A percentile compares a stretch with the other conserved stretches of the same genome.
These are phyloP conservation scores for Ophiosphaerella korrae DNA, from an alignment of 2,329 filamentous ascomycete species.

Conservation along the genomic window DNA sequence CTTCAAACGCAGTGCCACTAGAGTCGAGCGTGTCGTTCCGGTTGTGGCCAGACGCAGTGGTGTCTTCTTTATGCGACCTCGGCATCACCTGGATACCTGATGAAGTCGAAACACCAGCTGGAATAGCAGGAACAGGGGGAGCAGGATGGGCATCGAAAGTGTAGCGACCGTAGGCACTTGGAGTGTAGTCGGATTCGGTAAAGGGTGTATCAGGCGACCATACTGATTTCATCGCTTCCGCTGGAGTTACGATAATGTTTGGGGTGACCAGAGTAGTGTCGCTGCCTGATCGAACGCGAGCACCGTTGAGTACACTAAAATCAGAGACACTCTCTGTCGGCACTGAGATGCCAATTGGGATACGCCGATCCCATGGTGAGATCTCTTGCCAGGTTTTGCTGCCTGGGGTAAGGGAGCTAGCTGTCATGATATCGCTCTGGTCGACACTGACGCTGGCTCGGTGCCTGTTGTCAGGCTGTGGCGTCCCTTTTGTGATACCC, in stretches of 20 bases:
- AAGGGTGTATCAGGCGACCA: conserved; percentile 66
- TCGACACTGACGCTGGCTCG: conserved; percentile 20
- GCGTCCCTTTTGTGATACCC: conserved; percentile 43
- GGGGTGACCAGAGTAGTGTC: conserved; percentile 51
- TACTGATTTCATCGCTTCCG: conserved; percentile 56
- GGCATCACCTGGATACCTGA: conserved; percentile 6
- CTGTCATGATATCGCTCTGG: conserved; percentile 32
- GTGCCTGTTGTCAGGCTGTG: conserved; percentile 29
- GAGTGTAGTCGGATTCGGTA: conserved; percentile 61
- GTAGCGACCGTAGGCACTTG: conserved; percentile 67
- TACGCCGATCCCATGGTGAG: conserved; percentile 72
- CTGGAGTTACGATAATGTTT: conserved; percentile 60
- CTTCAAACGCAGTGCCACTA: conserved; percentile 49
- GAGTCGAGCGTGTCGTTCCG: conserved; percentile 44
- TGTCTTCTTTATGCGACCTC: conserved; percentile 1
- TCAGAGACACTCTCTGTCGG: conserved; percentile 59
- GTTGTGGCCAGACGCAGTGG: conserved; percentile 17
- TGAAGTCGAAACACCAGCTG: conserved; percentile 24
- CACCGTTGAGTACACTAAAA: conserved; percentile 38
- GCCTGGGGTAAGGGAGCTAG: conserved; percentile 35
- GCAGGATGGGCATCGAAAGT: conserved; percentile 48
- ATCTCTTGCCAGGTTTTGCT: conserved; percentile 54
- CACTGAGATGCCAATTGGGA: conserved; percentile 73
- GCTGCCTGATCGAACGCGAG: conserved; percentile 46
- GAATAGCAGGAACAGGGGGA: conserved; percentile 57